Percentiles rank a stretch among this genome's conserved stretches.
Evolutionary conservation across 108 stramenopile genomes (phyloP).

Genomic region (Mediolabrus comicus): DNA sequence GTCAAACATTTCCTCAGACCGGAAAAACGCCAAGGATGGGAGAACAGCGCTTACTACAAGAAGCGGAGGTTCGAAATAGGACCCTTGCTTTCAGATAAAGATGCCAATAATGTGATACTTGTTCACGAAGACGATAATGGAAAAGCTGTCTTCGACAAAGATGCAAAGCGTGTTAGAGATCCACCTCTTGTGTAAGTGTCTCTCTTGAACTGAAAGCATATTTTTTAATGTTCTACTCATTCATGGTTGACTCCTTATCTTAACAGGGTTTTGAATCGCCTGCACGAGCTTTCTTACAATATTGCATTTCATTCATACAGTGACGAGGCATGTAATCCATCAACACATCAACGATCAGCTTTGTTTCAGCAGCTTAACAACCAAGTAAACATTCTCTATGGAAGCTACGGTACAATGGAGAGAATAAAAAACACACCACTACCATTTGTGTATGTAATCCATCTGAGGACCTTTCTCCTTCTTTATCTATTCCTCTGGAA

Average conservation of each 20-base stretch:
- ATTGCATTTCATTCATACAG: conserved; percentile 13
- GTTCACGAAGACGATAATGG: conserved; percentile 29
- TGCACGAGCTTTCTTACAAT: conserved; percentile 40
- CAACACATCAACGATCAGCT: conserved; percentile 12
- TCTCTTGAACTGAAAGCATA: no score
- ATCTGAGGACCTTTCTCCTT: conserved; percentile 68
- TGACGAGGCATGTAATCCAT: neutral
- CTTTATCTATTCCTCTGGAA: conserved; percentile 58
- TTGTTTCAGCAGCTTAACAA: conserved; percentile 41
- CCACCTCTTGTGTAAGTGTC: conserved; percentile 29
- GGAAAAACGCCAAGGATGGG: conserved; percentile 23
- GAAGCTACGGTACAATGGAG: conserved; percentile 67
- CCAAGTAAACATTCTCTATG: conserved; percentile 42
- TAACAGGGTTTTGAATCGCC: conserved; percentile 28
- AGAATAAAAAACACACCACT: conserved; percentile 73
- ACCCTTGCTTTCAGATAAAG: conserved; percentile 30
- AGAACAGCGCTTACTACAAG: neutral
- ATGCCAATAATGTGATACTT: conserved; percentile 20
- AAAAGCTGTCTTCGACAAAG: conserved; percentile 12
- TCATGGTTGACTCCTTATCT: neutral
- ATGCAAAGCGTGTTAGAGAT: conserved; percentile 29
- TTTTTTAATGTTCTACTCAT: neutral
- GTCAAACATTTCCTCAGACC: conserved; percentile 41
- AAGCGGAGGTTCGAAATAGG: conserved; percentile 34
- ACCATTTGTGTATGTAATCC: conserved; percentile 70